Conservation (phyloP, 2,329 filamentous ascomycete genomes). For the Thelonectria rubi region DNA sequence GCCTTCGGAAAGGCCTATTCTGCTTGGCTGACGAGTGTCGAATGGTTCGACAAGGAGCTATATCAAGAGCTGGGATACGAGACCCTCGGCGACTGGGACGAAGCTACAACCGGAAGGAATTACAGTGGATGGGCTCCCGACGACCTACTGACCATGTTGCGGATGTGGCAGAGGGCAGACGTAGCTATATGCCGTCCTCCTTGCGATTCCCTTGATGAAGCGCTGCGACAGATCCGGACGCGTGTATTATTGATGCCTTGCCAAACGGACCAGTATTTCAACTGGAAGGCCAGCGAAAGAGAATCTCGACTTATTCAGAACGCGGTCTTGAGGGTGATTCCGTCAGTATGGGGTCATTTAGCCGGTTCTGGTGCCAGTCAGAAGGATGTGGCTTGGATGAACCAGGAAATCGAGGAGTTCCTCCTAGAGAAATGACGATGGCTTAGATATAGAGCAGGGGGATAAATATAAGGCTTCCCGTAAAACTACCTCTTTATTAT, state of each 20-base stretch:
- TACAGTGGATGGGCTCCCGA: conserved; percentile 55
- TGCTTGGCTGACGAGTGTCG: conserved; percentile 56
- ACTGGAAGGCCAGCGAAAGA: conserved; percentile 49
- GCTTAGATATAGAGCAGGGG: no score
- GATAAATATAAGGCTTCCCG: no score
- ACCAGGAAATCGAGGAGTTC: conserved; percentile 43
- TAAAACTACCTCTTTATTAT: no score
- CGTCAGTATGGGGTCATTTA: conserved; percentile 50
- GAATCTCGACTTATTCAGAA: conserved; percentile 43
- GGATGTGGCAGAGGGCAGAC: conserved; percentile 58
- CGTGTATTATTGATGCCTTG: conserved; percentile 69
- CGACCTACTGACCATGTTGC: conserved; percentile 52
- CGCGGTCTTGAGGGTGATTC: conserved; percentile 45
- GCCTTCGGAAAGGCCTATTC: conserved; percentile 58
- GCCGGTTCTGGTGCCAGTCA: conserved; percentile 45
- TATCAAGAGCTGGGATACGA: conserved; percentile 49
- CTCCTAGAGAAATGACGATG: conserved; percentile 13
- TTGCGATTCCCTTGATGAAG: conserved; percentile 54
- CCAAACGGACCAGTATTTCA: conserved; percentile 74
- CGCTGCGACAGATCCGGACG: conserved; percentile 68
- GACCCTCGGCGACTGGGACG: conserved; percentile 50
- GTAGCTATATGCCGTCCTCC: conserved; percentile 37
- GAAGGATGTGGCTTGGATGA: conserved; percentile 46
- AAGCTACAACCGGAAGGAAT: conserved; percentile 40
- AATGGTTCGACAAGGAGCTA: conserved; percentile 55